Evolutionary conservation across 208 protist species (phyloP), one percentile per base, ranked within the genome.

Genomic region (Leishmania arabica): DNA sequence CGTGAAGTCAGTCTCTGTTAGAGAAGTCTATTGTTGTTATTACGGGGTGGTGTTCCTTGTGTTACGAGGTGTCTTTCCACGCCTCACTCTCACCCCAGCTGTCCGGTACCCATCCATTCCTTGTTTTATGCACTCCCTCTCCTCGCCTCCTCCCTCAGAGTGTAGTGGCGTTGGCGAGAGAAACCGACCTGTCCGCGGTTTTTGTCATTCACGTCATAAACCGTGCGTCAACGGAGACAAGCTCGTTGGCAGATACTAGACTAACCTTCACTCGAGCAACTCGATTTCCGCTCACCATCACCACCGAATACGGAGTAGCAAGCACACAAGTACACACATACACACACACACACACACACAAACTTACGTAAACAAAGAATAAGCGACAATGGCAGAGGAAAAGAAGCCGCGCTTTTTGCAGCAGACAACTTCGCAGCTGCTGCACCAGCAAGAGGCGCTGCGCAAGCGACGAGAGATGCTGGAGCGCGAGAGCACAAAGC

Each of bases 351-450:
- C 17, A 70, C 31, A 11, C 31, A 70, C 3, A 70, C 17, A 47
- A 11, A 69, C 5, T 4, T 5, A 40, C 7, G 56, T 24, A 62
- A 62, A 17, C 47, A 21, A 56, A 56, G 3, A 47, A 4, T 17
- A 27, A 34, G 37, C 3, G 5, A 70, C 5, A 7, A 86, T 84
- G 87, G 77, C 87, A 1, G 79, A 86, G 6, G 80, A 86, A 2
- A 87, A 87, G 53, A 64, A 66, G 13, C 89, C 84, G 13, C 83
- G 86, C 17, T 96, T 92, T 66, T 80, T 95, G 54, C 68, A 89
- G 84, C 84, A 93, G 82, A 96, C 93, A 13, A 87, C 81, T n/a
- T 95, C 93, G 62, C 91, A 93, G 85, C 86, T 93, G 64, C 84
- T 88, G 53, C 90, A 93, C 51, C 80, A 90, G 64, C 86, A 92